Conservation (phyloP, 768 basidiomycete species). For the Cyclocybe cylindracea region DNA sequence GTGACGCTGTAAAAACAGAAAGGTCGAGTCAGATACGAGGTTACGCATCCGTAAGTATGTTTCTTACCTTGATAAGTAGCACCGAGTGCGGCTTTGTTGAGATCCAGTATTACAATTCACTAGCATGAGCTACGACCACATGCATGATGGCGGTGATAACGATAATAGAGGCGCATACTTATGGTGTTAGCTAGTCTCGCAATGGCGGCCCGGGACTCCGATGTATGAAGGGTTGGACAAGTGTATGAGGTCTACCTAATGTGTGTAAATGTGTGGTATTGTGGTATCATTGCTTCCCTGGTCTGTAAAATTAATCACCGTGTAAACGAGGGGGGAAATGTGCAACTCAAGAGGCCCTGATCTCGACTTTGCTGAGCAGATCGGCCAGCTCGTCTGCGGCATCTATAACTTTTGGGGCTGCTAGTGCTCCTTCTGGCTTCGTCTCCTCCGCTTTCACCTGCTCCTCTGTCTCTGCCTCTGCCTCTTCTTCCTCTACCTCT, state of each 20-base stretch:
- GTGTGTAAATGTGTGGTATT: conserved; percentile 10
- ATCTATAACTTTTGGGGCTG: conserved; percentile 18
- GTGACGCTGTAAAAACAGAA: no score
- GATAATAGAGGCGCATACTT: no score
- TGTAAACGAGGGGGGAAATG: background rate
- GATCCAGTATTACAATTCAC: no score
- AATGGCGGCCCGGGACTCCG: no score
- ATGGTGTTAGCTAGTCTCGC: no score
- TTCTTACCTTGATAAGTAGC: no score
- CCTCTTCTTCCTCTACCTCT: conserved; percentile 39
- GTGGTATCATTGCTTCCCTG: background rate
- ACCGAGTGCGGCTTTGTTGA: no score
- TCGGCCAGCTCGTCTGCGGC: conserved; percentile 63
- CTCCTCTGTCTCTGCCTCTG: conserved; percentile 12
- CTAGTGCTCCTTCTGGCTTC: conserved; percentile 12
- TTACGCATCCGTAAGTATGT: no score
- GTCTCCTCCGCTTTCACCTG: conserved; percentile 26
- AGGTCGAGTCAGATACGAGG: no score
- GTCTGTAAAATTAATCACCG: background rate
- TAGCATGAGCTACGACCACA: no score
- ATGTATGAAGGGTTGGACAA: no score
- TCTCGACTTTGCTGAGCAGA: conserved; percentile 64
- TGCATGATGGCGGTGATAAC: no score
- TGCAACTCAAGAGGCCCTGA: conserved; percentile 18
- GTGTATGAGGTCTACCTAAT: background rate